These are phyloP conservation scores for Elaeagnus macrophylla DNA, from an alignment of 306 rosid species.

Conservation along the genomic window DNA sequence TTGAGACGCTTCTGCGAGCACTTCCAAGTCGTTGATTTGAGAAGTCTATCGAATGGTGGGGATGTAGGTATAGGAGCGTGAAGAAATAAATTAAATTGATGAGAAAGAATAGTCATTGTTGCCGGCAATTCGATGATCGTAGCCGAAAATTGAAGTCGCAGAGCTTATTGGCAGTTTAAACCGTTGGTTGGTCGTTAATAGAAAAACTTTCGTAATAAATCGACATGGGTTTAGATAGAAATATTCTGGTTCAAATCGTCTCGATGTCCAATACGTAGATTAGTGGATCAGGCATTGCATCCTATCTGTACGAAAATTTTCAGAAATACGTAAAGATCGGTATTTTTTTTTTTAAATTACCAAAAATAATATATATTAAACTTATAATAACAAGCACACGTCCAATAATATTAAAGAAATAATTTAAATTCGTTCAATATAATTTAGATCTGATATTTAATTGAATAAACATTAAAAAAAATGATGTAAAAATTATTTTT, in stretches of 20 bases:
- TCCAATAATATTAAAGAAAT: too few relatives aligned
- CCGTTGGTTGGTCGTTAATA: background rate
- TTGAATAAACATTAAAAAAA: too few relatives aligned
- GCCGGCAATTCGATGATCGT: conserved; percentile 12
- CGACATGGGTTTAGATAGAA: conserved; percentile 16
- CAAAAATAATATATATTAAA: too few relatives aligned
- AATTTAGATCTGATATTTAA: too few relatives aligned
- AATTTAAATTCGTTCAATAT: too few relatives aligned
- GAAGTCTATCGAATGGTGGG: conserved; percentile 2
- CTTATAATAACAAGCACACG: too few relatives aligned
- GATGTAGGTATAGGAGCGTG: conserved; percentile 21
- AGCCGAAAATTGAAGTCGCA: conserved; percentile 11
- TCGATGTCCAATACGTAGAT: too few relatives aligned
- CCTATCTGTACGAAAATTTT: too few relatives aligned
- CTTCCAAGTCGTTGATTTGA: conserved; percentile 14
- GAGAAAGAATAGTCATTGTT: conserved; percentile 19
- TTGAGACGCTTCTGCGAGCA: conserved; percentile 25
- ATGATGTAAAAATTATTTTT: too few relatives aligned
- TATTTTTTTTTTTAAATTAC: too few relatives aligned
- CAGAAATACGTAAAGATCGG: too few relatives aligned
- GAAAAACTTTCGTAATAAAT: background rate
- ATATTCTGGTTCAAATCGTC: conserved; percentile 22
- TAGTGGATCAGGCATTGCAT: too few relatives aligned
- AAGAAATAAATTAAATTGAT: conserved; percentile 24
- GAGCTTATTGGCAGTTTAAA: background rate